phyloP scores from a whole-genome alignment of 73 alveolate genomes.

The Paramecium primaurelia region DNA sequence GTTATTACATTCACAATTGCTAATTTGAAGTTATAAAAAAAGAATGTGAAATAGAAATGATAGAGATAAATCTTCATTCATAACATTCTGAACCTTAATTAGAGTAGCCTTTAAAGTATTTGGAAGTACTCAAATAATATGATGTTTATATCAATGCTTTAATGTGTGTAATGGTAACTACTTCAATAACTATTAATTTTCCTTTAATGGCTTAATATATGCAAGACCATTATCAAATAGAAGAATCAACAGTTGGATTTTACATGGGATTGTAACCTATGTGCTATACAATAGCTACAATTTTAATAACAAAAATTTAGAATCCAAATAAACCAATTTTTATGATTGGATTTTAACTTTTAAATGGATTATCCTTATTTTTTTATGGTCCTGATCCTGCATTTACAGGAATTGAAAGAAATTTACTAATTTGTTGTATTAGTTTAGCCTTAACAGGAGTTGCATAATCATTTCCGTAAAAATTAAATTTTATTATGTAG shows the following conservation, averaged over 20 bases:
- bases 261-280: background rate
- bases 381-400: slow-evolving; percentile 15
- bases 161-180: background rate
- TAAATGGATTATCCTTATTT: background rate
- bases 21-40: background rate
- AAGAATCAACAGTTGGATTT: background rate
- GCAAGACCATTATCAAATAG: background rate
- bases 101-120: background rate
- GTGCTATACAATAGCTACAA: background rate
- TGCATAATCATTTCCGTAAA: background rate
- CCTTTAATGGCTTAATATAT: background rate
- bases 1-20: background rate
- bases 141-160: background rate
- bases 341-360: background rate
- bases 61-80: background rate
- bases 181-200: background rate
- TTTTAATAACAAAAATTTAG: background rate
- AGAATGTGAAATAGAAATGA: background rate
- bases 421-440: background rate
- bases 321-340: background rate
- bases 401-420: background rate
- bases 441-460: background rate
- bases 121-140: background rate
- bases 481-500: background rate
- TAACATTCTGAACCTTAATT: background rate